phyloP scores from a whole-genome alignment of 139 green algal species.

The Chlorella sp. region DNA sequence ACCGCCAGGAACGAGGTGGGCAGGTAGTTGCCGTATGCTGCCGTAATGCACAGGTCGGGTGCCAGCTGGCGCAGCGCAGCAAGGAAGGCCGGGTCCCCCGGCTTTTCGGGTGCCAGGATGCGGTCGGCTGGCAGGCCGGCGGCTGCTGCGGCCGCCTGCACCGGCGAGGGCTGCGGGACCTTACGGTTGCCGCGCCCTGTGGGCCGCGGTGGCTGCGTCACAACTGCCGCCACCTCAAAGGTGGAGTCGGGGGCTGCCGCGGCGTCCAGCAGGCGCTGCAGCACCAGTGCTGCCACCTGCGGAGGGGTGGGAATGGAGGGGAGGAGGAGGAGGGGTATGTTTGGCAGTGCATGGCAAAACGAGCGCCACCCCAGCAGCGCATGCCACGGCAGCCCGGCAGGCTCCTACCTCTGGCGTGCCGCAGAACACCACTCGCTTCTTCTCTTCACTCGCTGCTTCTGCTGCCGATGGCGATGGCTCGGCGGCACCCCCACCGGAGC shows the following conservation, averaged over 20 bases:
- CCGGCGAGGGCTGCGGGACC: constrained; percentile 66
- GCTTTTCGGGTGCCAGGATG: constrained; percentile 62
- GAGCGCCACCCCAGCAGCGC: too few relatives aligned
- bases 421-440: constrained; percentile 76
- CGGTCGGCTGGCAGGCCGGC: constrained; percentile 42
- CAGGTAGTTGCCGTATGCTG: constrained; percentile 96
- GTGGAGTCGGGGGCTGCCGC: constrained; percentile 39
- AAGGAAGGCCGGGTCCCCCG: constrained; percentile 76
- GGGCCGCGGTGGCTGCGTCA: constrained; percentile 83
- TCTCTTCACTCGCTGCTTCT: neutral
- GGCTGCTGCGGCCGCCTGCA: constrained; percentile 57
- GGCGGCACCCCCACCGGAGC: neutral
- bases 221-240: constrained; percentile 83
- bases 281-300: constrained; percentile 79
- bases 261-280: constrained; percentile 71
- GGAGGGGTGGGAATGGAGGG: neutral
- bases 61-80: constrained; percentile 60
- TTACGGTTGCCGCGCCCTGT: constrained; percentile 71
- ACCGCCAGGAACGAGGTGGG: constrained; percentile 90
- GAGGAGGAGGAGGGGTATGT: neutral
- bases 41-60: constrained; percentile 95
- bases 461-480: neutral
- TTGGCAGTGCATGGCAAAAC: too few relatives aligned
- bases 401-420: constrained; percentile 82
- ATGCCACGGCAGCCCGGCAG: neutral